A percentile compares a stretch with the other conserved stretches of the same genome.
Evolutionary conservation across 2,329 filamentous ascomycete species (phyloP).

Genomic region (Claviceps quebecensis): DNA sequence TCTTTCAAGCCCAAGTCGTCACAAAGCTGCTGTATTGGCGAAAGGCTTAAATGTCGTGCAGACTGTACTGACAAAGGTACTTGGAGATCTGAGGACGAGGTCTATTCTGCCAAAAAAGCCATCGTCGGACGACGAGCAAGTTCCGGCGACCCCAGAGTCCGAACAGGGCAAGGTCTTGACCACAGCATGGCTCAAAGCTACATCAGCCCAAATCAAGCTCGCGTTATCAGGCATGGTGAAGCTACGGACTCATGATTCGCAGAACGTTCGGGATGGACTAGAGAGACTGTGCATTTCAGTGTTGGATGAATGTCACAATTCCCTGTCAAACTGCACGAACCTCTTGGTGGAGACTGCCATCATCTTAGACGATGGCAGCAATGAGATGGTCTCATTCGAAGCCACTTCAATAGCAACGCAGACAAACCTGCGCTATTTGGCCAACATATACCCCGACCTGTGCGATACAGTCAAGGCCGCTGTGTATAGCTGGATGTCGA

Average conservation of each 20-base stretch:
- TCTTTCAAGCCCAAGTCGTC: slow-evolving; percentile 51
- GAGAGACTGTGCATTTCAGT: slow-evolving; percentile 58
- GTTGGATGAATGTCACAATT: slow-evolving; percentile 63
- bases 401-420: slow-evolving; percentile 18
- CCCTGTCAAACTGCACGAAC: slow-evolving; percentile 52
- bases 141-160: slow-evolving; percentile 10
- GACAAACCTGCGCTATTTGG: slow-evolving; percentile 45
- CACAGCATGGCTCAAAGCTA: slow-evolving; percentile 62
- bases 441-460: slow-evolving; percentile 47
- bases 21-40: slow-evolving; percentile 46
- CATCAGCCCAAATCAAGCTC: slow-evolving; percentile 66
- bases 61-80: slow-evolving; percentile 36
- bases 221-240: slow-evolving; percentile 67
- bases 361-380: slow-evolving; percentile 43
- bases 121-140: slow-evolving; percentile 9
- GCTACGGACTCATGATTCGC: slow-evolving; percentile 54
- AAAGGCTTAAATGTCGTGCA: slow-evolving; percentile 45
- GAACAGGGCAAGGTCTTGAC: slow-evolving; percentile 26
- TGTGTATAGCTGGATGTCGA: slow-evolving; percentile 68
- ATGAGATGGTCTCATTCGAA: slow-evolving; percentile 13
- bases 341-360: slow-evolving; percentile 75
- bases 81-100: slow-evolving; percentile 43
- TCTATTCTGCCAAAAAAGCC: slow-evolving; percentile 24
- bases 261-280: slow-evolving; percentile 54
- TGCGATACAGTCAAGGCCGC: slow-evolving; percentile 52